Evolutionary conservation across 208 protist species (phyloP).

Genomic region (Phytomonas sp.): DNA sequence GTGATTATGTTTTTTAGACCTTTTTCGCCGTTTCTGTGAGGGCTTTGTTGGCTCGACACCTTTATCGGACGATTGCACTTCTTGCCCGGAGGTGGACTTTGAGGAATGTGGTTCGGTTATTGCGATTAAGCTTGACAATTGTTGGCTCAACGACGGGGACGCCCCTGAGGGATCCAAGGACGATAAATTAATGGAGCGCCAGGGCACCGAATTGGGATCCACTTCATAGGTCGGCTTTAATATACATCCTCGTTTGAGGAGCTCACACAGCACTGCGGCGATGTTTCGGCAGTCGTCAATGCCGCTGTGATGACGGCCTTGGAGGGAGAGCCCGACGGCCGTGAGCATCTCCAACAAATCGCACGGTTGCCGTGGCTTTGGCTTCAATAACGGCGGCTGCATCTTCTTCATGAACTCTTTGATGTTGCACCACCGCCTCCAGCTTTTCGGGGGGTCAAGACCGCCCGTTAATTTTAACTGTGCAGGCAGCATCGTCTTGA

Average conservation of each 20-base stretch:
- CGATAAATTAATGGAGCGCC: background rate
- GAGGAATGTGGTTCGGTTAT: background rate
- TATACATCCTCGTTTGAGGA: constrained; percentile 36
- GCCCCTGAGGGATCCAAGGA: background rate
- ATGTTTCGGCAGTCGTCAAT: constrained; percentile 94
- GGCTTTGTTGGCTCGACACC: background rate
- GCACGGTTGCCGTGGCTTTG: background rate
- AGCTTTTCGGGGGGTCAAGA: constrained; percentile 15
- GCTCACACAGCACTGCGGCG: constrained; percentile 37
- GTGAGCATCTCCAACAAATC: constrained; percentile 64
- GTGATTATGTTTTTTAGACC: background rate
- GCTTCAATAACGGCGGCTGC: constrained; percentile 1
- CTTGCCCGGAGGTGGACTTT: background rate
- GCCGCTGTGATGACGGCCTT: constrained; percentile 87
- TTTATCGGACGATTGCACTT: background rate
- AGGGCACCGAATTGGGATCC: background rate
- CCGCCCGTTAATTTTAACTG: constrained; percentile 36
- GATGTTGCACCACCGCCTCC: constrained; percentile 85
- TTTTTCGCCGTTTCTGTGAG: background rate
- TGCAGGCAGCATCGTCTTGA: constrained; percentile 74
- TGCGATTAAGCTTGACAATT: constrained; percentile 15
- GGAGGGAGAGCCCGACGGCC: constrained; percentile 42
- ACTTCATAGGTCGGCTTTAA: constrained; percentile 24
- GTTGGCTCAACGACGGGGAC: constrained; percentile 5
- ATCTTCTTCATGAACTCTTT: constrained; percentile 63